Conservation (phyloP, 768 basidiomycete genomes). For the Naganishia onofrii region DNA sequence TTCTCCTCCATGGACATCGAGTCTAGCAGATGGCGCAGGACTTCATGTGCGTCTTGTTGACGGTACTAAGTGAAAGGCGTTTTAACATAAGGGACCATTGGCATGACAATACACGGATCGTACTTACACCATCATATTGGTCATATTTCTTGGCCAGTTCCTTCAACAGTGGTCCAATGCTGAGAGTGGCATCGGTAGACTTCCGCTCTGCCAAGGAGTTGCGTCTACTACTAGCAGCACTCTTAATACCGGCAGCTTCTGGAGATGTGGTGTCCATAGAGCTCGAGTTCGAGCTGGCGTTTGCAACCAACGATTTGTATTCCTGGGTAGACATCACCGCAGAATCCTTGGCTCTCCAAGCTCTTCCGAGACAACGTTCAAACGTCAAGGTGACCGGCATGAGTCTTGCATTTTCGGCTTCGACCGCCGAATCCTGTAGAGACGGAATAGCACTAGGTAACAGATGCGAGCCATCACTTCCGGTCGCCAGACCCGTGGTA, state of each 20-base stretch:
- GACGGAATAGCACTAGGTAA: slow-evolving; percentile 41
- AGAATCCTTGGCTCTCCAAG: slow-evolving; percentile 50
- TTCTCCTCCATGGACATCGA: slow-evolving; percentile 92
- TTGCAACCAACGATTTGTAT: slow-evolving; percentile 17
- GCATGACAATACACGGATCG: no score
- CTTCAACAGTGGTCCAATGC: slow-evolving; percentile 57
- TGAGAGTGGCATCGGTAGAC: slow-evolving; percentile 36
- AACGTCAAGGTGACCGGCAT: slow-evolving; percentile 49
- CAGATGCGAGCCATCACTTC: slow-evolving; percentile 24
- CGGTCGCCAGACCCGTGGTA: slow-evolving; percentile 15
- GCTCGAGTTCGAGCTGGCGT: not conserved
- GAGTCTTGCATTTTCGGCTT: slow-evolving; percentile 44
- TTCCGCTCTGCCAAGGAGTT: slow-evolving; percentile 29
- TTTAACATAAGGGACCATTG: no score
- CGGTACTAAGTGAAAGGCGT: slow-evolving; percentile 58
- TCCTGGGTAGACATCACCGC: slow-evolving; percentile 33
- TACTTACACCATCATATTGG: slow-evolving; percentile 72
- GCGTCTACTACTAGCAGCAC: slow-evolving; percentile 18
- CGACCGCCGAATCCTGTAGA: slow-evolving; percentile 42
- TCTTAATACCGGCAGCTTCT: slow-evolving; percentile 35
- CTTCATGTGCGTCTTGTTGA: slow-evolving; percentile 95
- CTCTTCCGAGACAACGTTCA: slow-evolving; percentile 39
- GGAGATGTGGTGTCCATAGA: no score
- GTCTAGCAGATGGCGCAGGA: slow-evolving; percentile 81
- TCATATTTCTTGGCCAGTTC: slow-evolving; percentile 80